A percentile compares a stretch with the other conserved stretches of the same genome.
phyloP scores from a whole-genome alignment of 2,329 filamentous ascomycete species.

The Cladosporium velox region DNA sequence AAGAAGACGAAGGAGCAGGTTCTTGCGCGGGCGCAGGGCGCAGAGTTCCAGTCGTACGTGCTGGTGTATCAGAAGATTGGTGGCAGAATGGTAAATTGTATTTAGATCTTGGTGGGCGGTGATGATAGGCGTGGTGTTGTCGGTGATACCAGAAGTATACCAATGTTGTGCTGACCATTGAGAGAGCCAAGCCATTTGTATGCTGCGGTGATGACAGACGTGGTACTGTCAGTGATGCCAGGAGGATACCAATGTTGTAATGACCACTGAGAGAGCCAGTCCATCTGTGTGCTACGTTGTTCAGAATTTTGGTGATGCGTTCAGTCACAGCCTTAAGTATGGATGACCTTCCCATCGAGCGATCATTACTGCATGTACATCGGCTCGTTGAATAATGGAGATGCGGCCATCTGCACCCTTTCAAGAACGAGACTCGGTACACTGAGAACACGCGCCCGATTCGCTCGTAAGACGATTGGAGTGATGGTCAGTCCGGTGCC shows the following conservation, averaged over 20 bases:
- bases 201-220: not conserved
- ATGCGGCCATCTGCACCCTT: not conserved
- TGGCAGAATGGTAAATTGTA: slow-evolving; percentile 1
- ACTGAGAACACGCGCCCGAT: not conserved
- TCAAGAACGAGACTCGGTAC: not conserved
- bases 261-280: not conserved
- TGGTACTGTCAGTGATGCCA: not conserved
- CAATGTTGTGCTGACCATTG: not conserved
- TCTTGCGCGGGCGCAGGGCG: not conserved
- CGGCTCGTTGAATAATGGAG: not conserved
- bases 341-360: not conserved
- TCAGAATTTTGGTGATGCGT: not conserved
- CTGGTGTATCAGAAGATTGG: slow-evolving; percentile 16
- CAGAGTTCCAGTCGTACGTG: not conserved
- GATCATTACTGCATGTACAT: not conserved
- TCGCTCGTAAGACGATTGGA: not conserved
- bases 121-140: not conserved
- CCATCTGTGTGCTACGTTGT: not conserved
- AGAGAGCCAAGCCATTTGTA: not conserved
- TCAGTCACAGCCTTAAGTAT: not conserved
- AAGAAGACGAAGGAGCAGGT: not conserved
- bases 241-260: not conserved
- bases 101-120: not conserved
- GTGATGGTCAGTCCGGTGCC: not conserved
- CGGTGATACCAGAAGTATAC: not conserved